These are phyloP conservation scores for Platanthera guangdongensis DNA, from an alignment of 106 monocot genomes.

Conservation along the genomic window DNA sequence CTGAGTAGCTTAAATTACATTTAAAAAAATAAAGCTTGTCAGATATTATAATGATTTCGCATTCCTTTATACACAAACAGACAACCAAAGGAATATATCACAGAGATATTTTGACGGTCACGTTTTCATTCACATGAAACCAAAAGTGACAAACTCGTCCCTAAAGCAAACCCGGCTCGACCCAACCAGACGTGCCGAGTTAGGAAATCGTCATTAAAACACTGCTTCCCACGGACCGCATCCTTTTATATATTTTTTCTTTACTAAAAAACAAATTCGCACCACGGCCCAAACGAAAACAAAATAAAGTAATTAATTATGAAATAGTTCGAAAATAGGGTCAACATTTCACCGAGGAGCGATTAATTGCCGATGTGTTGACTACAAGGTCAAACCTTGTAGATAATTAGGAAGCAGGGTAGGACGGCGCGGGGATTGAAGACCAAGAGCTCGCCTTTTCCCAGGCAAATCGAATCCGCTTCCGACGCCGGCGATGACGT, in stretches of 20 bases:
- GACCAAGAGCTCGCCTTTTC: conserved; percentile 55
- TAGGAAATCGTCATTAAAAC: background rate
- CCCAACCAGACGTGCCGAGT: background rate
- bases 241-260: too few relatives aligned
- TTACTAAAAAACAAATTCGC: too few relatives aligned
- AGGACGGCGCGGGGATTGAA: conserved; percentile 59
- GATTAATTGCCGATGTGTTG: too few relatives aligned
- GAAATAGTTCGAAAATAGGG: too few relatives aligned
- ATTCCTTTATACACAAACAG: background rate
- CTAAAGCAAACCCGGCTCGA: too few relatives aligned
- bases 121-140: background rate
- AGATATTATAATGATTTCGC: background rate
- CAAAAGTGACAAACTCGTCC: background rate
- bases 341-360: too few relatives aligned
- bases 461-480: conserved; percentile 32
- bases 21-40: too few relatives aligned
- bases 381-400: conserved; percentile 22
- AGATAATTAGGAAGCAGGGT: conserved; percentile 80
- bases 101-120: background rate
- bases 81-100: background rate
- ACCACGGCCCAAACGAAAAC: too few relatives aligned
- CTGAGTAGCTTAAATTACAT: too few relatives aligned
- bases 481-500: conserved; percentile 5
- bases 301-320: too few relatives aligned
- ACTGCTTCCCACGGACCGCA: too few relatives aligned